phyloP scores from a whole-genome alignment of 202 grass and related monocot species.

The Setaria viridis region DNA sequence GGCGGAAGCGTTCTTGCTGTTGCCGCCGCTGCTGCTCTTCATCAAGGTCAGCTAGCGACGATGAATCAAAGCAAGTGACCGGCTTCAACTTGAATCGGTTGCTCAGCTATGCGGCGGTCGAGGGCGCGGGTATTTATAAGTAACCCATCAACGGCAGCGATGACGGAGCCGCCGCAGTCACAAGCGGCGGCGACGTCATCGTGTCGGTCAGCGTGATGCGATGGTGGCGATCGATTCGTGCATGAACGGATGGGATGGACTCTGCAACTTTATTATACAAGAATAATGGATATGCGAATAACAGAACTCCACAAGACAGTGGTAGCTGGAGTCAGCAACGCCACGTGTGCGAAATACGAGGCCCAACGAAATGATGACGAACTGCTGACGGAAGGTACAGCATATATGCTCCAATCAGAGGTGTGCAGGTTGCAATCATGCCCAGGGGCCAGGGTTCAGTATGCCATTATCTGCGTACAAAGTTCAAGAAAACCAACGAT shows the following conservation, averaged over 20 bases:
- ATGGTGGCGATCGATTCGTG: background rate
- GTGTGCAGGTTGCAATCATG: too few relatives aligned
- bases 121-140: constrained; percentile 23
- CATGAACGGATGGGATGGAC: background rate
- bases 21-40: background rate
- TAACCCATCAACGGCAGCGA: background rate
- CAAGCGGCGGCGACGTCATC: background rate
- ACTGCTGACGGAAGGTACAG: background rate
- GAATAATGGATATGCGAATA: background rate
- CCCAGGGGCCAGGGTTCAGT: too few relatives aligned
- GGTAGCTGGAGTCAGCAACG: background rate
- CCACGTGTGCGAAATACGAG: background rate
- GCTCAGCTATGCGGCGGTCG: background rate
- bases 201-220: background rate
- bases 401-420: background rate
- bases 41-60: background rate
- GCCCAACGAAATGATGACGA: background rate
- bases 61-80: background rate
- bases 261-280: too few relatives aligned
- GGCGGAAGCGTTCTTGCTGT: background rate
- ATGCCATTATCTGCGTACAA: too few relatives aligned
- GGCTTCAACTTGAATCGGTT: background rate
- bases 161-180: background rate
- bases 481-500: too few relatives aligned
- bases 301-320: background rate